Evolutionary conservation across 1,284 basidiomycete genomes (phyloP).

Genomic region (Austroboletus niveus): DNA sequence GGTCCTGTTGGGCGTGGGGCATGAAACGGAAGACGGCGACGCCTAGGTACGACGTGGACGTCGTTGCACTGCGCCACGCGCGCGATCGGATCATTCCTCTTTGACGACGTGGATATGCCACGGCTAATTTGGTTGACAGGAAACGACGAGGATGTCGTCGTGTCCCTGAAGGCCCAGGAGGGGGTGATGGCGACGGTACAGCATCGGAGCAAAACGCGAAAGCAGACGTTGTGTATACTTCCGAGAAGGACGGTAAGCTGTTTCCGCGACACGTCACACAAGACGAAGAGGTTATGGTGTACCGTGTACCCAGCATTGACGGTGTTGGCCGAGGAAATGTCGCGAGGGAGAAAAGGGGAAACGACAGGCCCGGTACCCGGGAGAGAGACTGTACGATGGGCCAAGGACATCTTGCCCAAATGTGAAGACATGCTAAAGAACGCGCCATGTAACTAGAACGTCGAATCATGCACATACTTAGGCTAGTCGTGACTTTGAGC

Average conservation of each 20-base stretch:
- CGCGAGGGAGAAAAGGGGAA: background rate
- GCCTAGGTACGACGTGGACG: constrained; percentile 30
- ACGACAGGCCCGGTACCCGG: too few relatives aligned
- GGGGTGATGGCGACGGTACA: background rate
- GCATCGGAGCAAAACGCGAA: constrained; percentile 17
- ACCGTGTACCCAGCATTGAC: constrained; percentile 60
- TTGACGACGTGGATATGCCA: constrained; percentile 72
- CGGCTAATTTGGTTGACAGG: constrained; percentile 61
- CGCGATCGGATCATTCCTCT: constrained; percentile 71
- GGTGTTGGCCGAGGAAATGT: constrained; percentile 39
- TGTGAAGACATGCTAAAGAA: constrained; percentile 42
- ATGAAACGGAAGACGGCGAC: constrained; percentile 35
- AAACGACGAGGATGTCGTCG: constrained; percentile 50
- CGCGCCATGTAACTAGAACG: constrained; percentile 45
- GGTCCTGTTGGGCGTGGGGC: constrained; percentile 7
- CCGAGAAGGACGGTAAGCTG: constrained; percentile 39
- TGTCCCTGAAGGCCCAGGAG: constrained; percentile 28
- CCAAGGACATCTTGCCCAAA: constrained; percentile 36
- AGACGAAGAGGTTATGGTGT: constrained; percentile 70
- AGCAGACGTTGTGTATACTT: constrained; percentile 34
- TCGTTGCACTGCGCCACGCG: constrained; percentile 46
- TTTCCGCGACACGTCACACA: constrained; percentile 46
- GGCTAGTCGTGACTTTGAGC: constrained; percentile 5
- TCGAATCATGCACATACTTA: background rate
- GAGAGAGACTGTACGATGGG: constrained; percentile 38